These are phyloP conservation scores for Leucocoprinus leucothites DNA, from an alignment of 768 basidiomycete genomes.

Conservation along the genomic window DNA sequence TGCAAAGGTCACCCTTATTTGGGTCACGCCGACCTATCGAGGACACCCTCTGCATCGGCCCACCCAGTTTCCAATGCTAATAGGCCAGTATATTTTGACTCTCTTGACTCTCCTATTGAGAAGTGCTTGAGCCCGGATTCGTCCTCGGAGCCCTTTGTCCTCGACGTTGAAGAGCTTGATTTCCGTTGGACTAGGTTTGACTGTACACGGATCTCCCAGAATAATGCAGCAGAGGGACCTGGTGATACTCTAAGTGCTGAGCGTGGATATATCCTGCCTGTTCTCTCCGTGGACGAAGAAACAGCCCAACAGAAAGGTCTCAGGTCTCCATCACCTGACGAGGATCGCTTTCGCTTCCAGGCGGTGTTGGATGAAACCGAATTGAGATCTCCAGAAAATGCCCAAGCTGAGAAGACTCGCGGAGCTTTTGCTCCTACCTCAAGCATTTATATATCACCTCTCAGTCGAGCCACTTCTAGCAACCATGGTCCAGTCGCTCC, in stretches of 20 bases:
- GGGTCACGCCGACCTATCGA: too few species aligned
- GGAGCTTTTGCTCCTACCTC: constrained; percentile 32
- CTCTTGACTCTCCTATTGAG: constrained; percentile 50
- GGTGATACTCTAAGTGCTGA: not conserved
- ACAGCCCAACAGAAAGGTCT: too few species aligned
- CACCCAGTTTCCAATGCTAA: too few species aligned
- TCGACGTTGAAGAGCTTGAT: constrained; percentile 40
- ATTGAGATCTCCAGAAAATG: too few species aligned
- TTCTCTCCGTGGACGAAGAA: too few species aligned
- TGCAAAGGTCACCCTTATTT: too few species aligned
- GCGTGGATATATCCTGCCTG: not conserved
- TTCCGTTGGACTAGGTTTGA: constrained; percentile 59
- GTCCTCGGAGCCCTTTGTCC: constrained; percentile 27
- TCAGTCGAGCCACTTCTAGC: constrained; percentile 13
- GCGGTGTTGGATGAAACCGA: not conserved
- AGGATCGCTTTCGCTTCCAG: constrained; percentile 5
- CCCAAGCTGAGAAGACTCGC: not conserved
- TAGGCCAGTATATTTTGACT: constrained; percentile 46
- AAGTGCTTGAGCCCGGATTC: constrained; percentile 42
- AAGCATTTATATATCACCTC: constrained; percentile 35
- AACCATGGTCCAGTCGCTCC: not conserved
- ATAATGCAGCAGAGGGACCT: too few species aligned
- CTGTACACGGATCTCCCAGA: constrained; percentile 11
- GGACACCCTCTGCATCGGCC: too few species aligned
- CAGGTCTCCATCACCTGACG: not conserved